Evolutionary conservation across 495 filamentous ascomycete species (phyloP), one percentile per base, ranked within the genome.

Genomic region (Gamarada debralockiae): DNA sequence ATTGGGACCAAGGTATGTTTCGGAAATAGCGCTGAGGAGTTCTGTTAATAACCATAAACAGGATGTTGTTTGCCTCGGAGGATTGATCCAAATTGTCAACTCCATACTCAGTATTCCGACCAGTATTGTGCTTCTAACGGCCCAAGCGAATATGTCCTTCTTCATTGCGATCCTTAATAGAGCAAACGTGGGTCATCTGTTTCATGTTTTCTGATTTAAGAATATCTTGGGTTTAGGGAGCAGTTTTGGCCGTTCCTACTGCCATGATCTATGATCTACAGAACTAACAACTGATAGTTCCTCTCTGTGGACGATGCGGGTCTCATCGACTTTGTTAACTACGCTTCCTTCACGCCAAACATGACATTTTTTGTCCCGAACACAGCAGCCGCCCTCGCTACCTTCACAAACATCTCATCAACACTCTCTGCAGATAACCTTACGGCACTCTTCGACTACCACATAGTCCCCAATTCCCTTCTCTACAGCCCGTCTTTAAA

Each of bases 341-440:
- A 27, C 14, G 48, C 33, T 15, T 33, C 33, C 0, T 15, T 15
- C 22, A 39, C 27, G 27, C 34, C 50, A 8, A 34, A 53, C 22
- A 22, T 45, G n/a, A 53, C 50, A 46, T 44, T 34, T 33, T 53
- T 53, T 27, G 23, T 46, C 12, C 50, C 50, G 1, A 53, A 53
- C 27, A 34, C 50, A 10, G 15, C 39, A 10, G 25, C 8, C 4
- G 50, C 50, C 6, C 29, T 53, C 17, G 27, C 41, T 12, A 45
- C 24, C 9, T 53, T 53, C 39, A 45, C 50, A 2, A 14, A 14
- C 21, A 17, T 53, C 21, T 20, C 50, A 12, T 22, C 40, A 37
- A 37, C 7, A 14, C 5, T 23, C 3, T 45, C 40, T 7, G 40
- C 24, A 23, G 22, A 18, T 2, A 25, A 53, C 14, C 29, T 53